Percentiles rank a stretch among this genome's conserved stretches.
Evolutionary conservation across 2,329 filamentous ascomycete genomes (phyloP).

Genomic region (Diaporthe sp.): DNA sequence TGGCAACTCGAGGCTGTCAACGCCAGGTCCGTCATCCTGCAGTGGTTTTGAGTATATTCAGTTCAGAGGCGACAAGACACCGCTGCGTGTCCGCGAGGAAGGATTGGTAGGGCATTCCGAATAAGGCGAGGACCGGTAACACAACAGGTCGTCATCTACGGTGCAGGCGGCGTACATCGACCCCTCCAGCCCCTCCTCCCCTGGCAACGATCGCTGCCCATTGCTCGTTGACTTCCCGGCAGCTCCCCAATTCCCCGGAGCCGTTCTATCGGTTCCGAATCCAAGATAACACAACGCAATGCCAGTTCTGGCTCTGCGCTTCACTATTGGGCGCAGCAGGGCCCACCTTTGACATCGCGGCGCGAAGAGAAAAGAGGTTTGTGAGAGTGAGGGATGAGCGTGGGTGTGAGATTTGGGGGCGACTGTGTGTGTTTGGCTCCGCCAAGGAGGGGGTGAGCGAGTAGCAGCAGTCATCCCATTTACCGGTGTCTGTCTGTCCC

Average conservation of each 20-base stretch:
- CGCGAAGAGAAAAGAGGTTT: background rate
- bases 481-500: background rate
- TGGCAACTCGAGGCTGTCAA: background rate
- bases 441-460: background rate
- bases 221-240: background rate
- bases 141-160: background rate
- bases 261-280: background rate
- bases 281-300: background rate
- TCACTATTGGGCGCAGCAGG: background rate
- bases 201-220: background rate
- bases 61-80: background rate
- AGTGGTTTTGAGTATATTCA: background rate
- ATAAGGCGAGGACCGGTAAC: background rate
- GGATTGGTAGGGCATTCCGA: background rate
- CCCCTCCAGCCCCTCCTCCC: background rate
- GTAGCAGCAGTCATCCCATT: background rate
- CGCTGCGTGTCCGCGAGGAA: background rate
- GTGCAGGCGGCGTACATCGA: background rate
- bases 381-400: background rate
- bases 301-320: background rate
- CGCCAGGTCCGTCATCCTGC: background rate
- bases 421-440: background rate
- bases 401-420: slow-evolving; percentile 19
- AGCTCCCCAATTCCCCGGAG: background rate
- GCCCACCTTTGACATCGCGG: background rate